These are phyloP conservation scores for Aspergillus melleus DNA, from an alignment of 2,329 filamentous ascomycete genomes.

Conservation along the genomic window DNA sequence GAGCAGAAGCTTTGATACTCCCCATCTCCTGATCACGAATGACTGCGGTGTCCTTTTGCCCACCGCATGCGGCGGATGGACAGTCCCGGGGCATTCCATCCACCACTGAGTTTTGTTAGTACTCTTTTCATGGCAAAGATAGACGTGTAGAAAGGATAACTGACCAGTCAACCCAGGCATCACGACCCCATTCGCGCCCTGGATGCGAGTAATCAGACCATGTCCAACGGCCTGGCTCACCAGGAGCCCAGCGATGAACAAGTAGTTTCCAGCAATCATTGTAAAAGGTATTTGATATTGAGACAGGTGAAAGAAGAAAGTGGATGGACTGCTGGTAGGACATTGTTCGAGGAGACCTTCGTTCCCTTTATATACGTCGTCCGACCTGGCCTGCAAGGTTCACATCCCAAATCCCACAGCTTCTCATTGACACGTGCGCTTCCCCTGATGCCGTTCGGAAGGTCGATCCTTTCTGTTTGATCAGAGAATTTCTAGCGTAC, in stretches of 20 bases:
- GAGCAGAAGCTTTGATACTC: constrained; percentile 55
- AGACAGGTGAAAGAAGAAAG: not conserved
- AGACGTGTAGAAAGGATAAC: not conserved
- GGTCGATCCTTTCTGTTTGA: too few relatives aligned
- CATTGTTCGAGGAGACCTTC: too few relatives aligned
- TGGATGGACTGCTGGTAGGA: not conserved
- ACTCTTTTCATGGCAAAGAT: not conserved
- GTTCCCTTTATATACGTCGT: too few relatives aligned
- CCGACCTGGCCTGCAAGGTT: too few relatives aligned
- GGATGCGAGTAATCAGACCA: constrained; percentile 57
- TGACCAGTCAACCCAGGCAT: constrained; percentile 62
- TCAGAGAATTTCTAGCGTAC: not conserved
- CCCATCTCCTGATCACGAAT: constrained; percentile 62
- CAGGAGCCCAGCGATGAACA: constrained; percentile 1
- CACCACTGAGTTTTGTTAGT: constrained; percentile 44
- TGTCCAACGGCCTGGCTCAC: constrained; percentile 53
- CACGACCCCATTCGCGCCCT: constrained; percentile 61
- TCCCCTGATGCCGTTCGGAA: too few relatives aligned
- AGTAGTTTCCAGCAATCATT: not conserved
- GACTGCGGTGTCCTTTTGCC: constrained; percentile 70
- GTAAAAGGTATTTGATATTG: not conserved
- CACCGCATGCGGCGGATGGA: constrained; percentile 59
- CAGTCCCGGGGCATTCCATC: constrained; percentile 70
- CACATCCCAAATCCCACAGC: too few relatives aligned
- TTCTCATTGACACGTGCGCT: too few relatives aligned